These are phyloP conservation scores for Leccinum sublutescens DNA, from an alignment of 768 basidiomycete species.

Conservation along the genomic window DNA sequence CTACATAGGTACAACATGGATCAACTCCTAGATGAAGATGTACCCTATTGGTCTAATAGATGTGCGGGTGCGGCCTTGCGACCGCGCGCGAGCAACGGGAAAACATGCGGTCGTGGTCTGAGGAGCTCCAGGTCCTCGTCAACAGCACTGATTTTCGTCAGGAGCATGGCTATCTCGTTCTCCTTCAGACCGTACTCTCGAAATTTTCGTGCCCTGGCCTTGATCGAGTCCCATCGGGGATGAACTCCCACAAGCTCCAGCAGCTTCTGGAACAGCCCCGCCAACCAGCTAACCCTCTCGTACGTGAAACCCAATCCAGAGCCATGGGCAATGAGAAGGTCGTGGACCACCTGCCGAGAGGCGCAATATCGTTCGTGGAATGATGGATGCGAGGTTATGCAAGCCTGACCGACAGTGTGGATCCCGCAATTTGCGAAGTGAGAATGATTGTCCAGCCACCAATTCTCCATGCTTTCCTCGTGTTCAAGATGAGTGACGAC, in stretches of 20 bases:
- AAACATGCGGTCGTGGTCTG: conserved; percentile 7
- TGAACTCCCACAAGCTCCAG: conserved; percentile 22
- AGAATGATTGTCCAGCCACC: conserved; percentile 32
- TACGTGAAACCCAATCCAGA: conserved; percentile 18
- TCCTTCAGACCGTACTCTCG: conserved; percentile 28
- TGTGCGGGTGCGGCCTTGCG: conserved; percentile 12
- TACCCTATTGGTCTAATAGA: conserved; percentile 4
- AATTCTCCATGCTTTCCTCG: conserved; percentile 35
- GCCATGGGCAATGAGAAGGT: conserved; percentile 21
- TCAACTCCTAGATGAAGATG: conserved; percentile 3
- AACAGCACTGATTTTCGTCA: conserved; percentile 21
- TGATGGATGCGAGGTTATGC: conserved; percentile 33
- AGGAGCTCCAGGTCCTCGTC: conserved; percentile 20
- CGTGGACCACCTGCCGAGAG: conserved; percentile 23
- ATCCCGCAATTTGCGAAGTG: conserved; percentile 26
- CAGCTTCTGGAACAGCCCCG: conserved; percentile 23
- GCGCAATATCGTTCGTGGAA: conserved; percentile 26
- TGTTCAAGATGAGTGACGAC: conserved; percentile 37
- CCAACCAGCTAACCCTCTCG: conserved; percentile 26
- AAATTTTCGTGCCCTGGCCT: conserved; percentile 23
- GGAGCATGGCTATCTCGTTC: conserved; percentile 18
- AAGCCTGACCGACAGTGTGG: conserved; percentile 28
- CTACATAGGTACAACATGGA: conserved; percentile 5
- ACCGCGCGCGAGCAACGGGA: conserved; percentile 3
- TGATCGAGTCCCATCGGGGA: conserved; percentile 22